phyloP scores from a whole-genome alignment of 768 basidiomycete species.

The Lactifluus piperatus region DNA sequence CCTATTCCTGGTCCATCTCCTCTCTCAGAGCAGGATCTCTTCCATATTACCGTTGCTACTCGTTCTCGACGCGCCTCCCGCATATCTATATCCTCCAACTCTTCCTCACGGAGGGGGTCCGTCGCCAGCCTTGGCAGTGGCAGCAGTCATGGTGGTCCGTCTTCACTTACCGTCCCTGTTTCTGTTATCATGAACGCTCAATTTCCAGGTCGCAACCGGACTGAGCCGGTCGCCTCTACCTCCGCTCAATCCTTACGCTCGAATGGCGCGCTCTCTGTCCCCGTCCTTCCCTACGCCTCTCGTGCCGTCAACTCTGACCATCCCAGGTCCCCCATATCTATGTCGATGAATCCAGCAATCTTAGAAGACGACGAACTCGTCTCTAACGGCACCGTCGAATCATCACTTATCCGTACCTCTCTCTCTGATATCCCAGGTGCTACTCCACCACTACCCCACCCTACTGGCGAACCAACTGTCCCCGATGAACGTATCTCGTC shows the following conservation, averaged over 20 bases:
- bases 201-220: constrained; percentile 4
- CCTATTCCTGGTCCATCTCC: constrained; percentile 58
- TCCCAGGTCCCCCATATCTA: constrained; percentile 9
- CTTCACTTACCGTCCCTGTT: constrained; percentile 13
- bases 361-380: constrained; percentile 26
- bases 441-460: constrained; percentile 12
- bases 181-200: constrained; percentile 13
- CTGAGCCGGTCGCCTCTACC: constrained; percentile 20
- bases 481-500: constrained; percentile 26
- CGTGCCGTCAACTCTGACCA: not conserved
- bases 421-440: constrained; percentile 24
- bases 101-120: constrained; percentile 23
- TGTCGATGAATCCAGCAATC: constrained; percentile 25
- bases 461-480: not conserved
- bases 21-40: constrained; percentile 41
- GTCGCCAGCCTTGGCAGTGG: constrained; percentile 23
- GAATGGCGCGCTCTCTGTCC: constrained; percentile 23
- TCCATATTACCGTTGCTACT: constrained; percentile 31
- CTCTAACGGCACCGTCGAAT: not conserved
- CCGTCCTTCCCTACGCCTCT: not conserved
- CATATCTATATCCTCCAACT: constrained; percentile 24
- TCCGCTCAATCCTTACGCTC: constrained; percentile 25
- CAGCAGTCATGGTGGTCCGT: constrained; percentile 18
- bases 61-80: constrained; percentile 31
- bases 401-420: constrained; percentile 21